A percentile compares a stretch with the other conserved stretches of the same genome.
Conservation (phyloP, 2,329 filamentous ascomycete species). For the Moelleriella libera region DNA sequence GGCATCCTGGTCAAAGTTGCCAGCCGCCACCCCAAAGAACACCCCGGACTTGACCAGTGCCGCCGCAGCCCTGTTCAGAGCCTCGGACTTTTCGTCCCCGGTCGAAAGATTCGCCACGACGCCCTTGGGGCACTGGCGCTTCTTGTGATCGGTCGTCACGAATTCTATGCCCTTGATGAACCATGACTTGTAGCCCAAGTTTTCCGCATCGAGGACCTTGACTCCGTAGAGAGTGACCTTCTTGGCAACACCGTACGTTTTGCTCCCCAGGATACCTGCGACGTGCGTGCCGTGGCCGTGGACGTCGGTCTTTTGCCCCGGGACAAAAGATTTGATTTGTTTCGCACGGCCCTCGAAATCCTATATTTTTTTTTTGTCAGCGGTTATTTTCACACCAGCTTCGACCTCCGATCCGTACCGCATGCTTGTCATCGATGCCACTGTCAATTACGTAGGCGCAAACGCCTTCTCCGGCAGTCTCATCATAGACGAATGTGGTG, state of each 20-base stretch:
- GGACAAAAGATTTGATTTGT: slow-evolving; percentile 13
- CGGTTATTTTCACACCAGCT: neutral
- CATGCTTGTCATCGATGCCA: slow-evolving; percentile 21
- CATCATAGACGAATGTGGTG: slow-evolving; percentile 14
- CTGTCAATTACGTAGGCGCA: slow-evolving; percentile 32
- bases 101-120: slow-evolving; percentile 43
- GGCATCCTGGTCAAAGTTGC: slow-evolving; percentile 32
- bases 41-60: slow-evolving; percentile 29
- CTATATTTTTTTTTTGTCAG: slow-evolving; percentile 1
- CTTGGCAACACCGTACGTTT: slow-evolving; percentile 25
- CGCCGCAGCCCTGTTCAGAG: slow-evolving; percentile 37
- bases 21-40: slow-evolving; percentile 40
- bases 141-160: slow-evolving; percentile 20
- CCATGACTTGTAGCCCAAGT: slow-evolving; percentile 18
- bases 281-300: slow-evolving; percentile 27
- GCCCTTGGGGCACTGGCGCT: slow-evolving; percentile 24
- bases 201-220: slow-evolving; percentile 27
- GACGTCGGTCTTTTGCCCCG: slow-evolving; percentile 10
- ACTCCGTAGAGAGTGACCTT: slow-evolving; percentile 26
- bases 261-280: slow-evolving; percentile 17
- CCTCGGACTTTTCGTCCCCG: slow-evolving; percentile 32
- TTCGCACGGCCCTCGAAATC: slow-evolving; percentile 20
- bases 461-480: slow-evolving; percentile 20
- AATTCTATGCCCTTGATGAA: slow-evolving; percentile 32
- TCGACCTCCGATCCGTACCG: slow-evolving; percentile 11